Evolutionary conservation across 176 grass and related monocot genomes (phyloP), one percentile per base, ranked within the genome.

Genomic region (Zoysia japonica): DNA sequence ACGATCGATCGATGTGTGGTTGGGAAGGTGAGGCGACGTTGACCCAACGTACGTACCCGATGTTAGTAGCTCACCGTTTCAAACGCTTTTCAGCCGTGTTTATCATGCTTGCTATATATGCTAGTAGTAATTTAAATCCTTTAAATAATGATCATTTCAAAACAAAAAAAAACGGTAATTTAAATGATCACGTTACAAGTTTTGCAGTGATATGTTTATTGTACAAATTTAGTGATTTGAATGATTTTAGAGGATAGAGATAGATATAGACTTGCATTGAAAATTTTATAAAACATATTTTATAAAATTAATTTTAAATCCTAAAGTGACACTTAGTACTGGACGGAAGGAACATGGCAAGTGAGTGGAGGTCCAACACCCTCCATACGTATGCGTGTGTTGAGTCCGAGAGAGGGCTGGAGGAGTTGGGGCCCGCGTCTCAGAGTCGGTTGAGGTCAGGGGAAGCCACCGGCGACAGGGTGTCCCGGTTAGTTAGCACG

Each of bases 21-120:
- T 79, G 80, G 69, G 86, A 88, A 83, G 80, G 80, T 54, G 75
- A 54, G 61, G 39, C 52, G 75, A 88, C 73, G 86, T 62, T 79
- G 80, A 88, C 68, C 61, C 67, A 88, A 74, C 52, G 14, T 16
- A 55, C 15, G 14, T 14, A 55, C 66, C 42, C 35, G 48, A 61
- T 61, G 40, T 4, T 56, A 50, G 20, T 70, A 50, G 20, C 63
- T 42, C 53, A 44, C 37, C 67, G 17, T 43, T 2, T 2, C 16
- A 36, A 7, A 28, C 8, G 8, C 9, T 1, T 6, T 84, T 8
- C 51, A 63, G 10, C 15, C 35, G 44, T 61, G 3, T 16, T 53
- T 12, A 8, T 43, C 43, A 11, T 36, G 2, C 8, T 14, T 59
- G 56, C 17, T 59, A 55, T 45, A 45, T 45, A 2, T 55, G 52